These are phyloP conservation scores for Geotrichum klebahnii DNA, from an alignment of 1,139 yeast species.

Conservation along the genomic window DNA sequence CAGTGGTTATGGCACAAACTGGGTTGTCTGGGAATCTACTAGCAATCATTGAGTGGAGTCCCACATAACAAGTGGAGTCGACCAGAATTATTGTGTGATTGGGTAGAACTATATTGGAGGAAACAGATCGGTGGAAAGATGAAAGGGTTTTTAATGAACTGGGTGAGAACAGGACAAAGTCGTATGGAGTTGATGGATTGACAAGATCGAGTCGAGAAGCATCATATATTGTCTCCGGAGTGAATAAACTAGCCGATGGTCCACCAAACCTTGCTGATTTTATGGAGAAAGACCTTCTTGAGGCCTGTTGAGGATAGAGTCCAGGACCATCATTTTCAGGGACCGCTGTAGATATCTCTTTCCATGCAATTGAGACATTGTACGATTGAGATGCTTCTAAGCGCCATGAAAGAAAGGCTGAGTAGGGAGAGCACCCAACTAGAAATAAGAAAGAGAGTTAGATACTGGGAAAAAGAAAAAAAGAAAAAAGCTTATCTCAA, in stretches of 20 bases:
- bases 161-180: constrained; percentile 33
- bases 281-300: constrained; percentile 20
- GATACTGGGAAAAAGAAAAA: too few species aligned
- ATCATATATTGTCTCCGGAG: constrained; percentile 20
- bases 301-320: constrained; percentile 13
- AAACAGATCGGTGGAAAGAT: constrained; percentile 14
- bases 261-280: constrained; percentile 33
- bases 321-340: constrained; percentile 3
- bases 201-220: constrained; percentile 16
- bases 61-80: constrained; percentile 35
- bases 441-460: not conserved
- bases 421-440: constrained; percentile 32
- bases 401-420: constrained; percentile 31
- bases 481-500: not conserved
- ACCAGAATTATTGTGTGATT: constrained; percentile 34
- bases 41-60: constrained; percentile 33
- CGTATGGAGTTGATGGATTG: constrained; percentile 25
- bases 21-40: constrained; percentile 30
- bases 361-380: constrained; percentile 30
- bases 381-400: constrained; percentile 26
- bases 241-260: constrained; percentile 21
- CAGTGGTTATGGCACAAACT: constrained; percentile 30
- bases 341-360: constrained; percentile 18
- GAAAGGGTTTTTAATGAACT: constrained; percentile 30
- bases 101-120: constrained; percentile 27